Base-by-base conservation (phyloP, 2,329 filamentous ascomycete species). In the Trichoderma arundinaceum region DNA sequence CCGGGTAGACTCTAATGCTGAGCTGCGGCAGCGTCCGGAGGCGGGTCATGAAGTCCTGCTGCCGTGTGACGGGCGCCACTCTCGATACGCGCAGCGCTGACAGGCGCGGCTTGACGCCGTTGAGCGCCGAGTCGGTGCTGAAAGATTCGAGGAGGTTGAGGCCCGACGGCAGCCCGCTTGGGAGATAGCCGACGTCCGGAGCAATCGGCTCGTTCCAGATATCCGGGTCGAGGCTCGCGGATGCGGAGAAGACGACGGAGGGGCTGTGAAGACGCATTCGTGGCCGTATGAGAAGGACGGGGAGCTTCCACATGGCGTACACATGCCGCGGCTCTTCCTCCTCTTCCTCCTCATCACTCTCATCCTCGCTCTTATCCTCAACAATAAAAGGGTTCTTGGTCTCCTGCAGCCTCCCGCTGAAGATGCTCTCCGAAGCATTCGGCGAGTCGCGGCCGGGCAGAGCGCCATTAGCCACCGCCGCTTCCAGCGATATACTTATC, bases 131-230 rank as follows among this genome's bases (percentile, higher is more conserved):
- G 72, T 93, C 91, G 68, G 81, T 82, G 60, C 84, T 83, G 67
- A 94, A 91, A 3, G 91, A 85, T 73, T 91, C 89, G 13, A 95
- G 84, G n/a, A 94, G 81, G 74, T 94, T 95, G 68, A 92, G 81
- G 1, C 90, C 88, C 7, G 88, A 84, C 0, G 91, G 88, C 32
- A 88, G 78, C 65, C 88, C 86, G 72, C 89, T 92, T 41, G 86
- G 85, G 38, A 94, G 82, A 72, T 92, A 92, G 60, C 90, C 88
- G 66, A 86, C 82, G 9, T 78, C 76, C 44, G 71, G 70, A 10
- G 71, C 67, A 61, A 67, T 69, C 13, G 72, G 66, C n/a, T 76
- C 73, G 7, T 70, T 65, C 33, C 72, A 68, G 49, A 70, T 64
- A 41, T 82, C 79, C 2, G 86, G 84, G 72, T 83, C 87, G 68